Evolutionary conservation across 1,284 basidiomycete genomes (phyloP).

Genomic region (Apiotrichum akiyoshidainum): DNA sequence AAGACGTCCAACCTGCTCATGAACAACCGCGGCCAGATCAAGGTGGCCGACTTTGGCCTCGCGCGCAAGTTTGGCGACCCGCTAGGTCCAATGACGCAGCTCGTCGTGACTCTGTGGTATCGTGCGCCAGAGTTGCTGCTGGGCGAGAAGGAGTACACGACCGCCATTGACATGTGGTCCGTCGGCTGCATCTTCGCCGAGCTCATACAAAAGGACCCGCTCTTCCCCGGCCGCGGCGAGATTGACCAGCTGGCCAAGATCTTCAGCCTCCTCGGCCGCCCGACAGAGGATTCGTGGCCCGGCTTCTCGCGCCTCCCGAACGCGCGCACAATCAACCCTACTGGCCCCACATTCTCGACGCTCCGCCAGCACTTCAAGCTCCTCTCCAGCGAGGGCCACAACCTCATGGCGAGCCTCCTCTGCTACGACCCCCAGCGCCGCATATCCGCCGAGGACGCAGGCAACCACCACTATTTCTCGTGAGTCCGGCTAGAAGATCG

Average conservation of each 20-base stretch:
- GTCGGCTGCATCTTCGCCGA: constrained; percentile 80
- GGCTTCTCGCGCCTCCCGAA: constrained; percentile 73
- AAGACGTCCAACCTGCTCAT: constrained; percentile 97
- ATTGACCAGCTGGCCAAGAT: constrained; percentile 80
- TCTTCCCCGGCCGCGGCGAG: constrained; percentile 95
- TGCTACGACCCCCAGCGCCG: constrained; percentile 83
- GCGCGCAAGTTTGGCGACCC: constrained; percentile 95
- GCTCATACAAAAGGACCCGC: constrained; percentile 83
- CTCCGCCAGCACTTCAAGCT: constrained; percentile 64
- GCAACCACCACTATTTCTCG: constrained; percentile 90
- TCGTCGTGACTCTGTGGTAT: constrained; percentile 99
- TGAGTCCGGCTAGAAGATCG: constrained; percentile 50
- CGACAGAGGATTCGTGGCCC: constrained; percentile 81
- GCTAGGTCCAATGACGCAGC: constrained; percentile 88
- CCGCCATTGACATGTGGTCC: constrained; percentile 59
- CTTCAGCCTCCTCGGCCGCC: constrained; percentile 86
- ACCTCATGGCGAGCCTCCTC: constrained; percentile 76
- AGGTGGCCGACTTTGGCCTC: constrained; percentile 97
- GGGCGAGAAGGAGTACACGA: constrained; percentile 87
- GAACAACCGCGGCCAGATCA: constrained; percentile 98
- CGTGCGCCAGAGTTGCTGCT: constrained; percentile 93
- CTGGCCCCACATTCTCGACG: constrained; percentile 59
- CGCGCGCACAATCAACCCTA: constrained; percentile 71
- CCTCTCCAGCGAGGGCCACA: constrained; percentile 75
- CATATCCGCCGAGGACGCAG: constrained; percentile 80